phyloP scores from a whole-genome alignment of 148 eudicot species.

The Rhododendron griersonianum region DNA sequence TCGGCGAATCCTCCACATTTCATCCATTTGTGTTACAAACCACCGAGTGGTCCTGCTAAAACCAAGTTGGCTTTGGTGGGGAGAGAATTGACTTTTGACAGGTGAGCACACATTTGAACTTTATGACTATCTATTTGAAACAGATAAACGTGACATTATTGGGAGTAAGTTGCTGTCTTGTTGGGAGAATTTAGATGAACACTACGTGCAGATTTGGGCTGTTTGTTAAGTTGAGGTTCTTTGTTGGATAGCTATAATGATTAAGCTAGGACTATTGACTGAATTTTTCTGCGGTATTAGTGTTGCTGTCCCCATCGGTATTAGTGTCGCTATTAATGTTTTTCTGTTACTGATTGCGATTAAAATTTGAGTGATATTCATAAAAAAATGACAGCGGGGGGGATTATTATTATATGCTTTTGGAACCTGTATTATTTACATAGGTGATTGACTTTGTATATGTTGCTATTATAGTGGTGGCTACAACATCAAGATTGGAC shows the following conservation, averaged over 20 bases:
- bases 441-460: no score
- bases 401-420: no score
- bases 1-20: conserved; percentile 92
- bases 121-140: background rate
- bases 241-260: background rate
- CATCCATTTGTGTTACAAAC: conserved; percentile 92
- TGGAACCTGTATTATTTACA: no score
- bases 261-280: background rate
- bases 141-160: background rate
- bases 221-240: background rate
- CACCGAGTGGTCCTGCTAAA: conserved; percentile 60
- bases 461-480: no score
- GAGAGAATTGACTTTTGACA: conserved; percentile 95
- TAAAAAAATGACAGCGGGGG: background rate
- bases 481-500: no score
- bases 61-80: conserved; percentile 88
- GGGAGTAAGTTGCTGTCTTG: background rate
- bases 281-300: background rate
- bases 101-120: conserved; percentile 29
- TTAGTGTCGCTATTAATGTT: background rate
- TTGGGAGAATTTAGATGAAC: background rate
- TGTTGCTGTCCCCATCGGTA: background rate
- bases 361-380: background rate
- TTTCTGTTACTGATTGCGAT: background rate
- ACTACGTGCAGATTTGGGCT: background rate